A percentile compares a stretch with the other conserved stretches of the same genome.
These are phyloP conservation scores for Neofusicoccum parvum DNA, from an alignment of 2,329 filamentous ascomycete genomes.

Conservation along the genomic window DNA sequence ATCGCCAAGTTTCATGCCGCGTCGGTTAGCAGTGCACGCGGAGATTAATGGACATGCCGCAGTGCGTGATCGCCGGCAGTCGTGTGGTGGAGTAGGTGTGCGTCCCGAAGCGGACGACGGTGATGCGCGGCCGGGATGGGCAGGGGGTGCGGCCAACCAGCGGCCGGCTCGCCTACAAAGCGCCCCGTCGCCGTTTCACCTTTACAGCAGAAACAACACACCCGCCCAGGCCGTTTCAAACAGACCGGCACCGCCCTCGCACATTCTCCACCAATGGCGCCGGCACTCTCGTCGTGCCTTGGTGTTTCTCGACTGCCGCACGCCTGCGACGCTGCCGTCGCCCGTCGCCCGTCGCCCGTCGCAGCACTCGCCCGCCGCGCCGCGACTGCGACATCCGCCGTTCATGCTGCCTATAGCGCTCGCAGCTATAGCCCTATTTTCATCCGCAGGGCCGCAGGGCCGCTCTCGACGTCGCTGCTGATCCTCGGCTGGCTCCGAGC, in stretches of 20 bases:
- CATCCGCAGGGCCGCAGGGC: neutral
- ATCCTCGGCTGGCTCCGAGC: neutral
- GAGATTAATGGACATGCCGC: constrained; percentile 7
- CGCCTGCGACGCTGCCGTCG: neutral
- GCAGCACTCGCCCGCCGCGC: neutral
- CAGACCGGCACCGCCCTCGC: neutral
- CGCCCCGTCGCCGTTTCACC: constrained; percentile 14
- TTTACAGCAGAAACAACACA: constrained; percentile 10
- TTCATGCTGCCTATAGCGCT: constrained; percentile 1
- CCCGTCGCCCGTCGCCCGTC: too few relatives aligned
- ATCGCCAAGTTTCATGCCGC: constrained; percentile 16
- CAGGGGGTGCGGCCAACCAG: neutral
- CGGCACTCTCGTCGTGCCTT: neutral
- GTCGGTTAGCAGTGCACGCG: constrained; percentile 17
- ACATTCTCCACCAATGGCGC: constrained; percentile 17
- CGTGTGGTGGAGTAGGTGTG: neutral
- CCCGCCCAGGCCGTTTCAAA: constrained; percentile 11
- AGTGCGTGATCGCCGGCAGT: neutral
- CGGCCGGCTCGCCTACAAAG: neutral
- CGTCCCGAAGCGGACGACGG: constrained; percentile 10
- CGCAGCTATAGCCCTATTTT: neutral
- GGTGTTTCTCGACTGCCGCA: neutral
- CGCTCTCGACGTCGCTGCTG: neutral
- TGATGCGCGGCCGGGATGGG: constrained; percentile 8
- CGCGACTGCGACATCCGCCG: neutral